Conservation (phyloP, 2,329 filamentous ascomycete species). For the Venturia oleaginea region DNA sequence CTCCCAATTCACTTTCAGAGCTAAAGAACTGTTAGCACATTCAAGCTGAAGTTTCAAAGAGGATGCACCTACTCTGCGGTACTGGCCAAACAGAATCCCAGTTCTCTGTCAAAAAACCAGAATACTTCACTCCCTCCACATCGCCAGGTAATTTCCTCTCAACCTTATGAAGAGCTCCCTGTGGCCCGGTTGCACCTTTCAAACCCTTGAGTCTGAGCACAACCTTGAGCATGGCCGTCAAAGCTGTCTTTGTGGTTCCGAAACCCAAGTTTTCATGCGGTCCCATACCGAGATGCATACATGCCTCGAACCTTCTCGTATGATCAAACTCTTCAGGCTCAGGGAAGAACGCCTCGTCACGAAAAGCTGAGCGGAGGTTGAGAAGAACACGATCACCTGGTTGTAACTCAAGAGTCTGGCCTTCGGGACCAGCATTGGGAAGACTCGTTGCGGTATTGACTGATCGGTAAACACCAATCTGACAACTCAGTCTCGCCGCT, state of each 20-base stretch:
- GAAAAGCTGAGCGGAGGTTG: conserved; percentile 42
- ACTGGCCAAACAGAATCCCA: conserved; percentile 13
- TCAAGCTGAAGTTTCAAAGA: neutral
- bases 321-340: conserved; percentile 53
- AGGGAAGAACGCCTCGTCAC: conserved; percentile 51
- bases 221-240: conserved; percentile 60
- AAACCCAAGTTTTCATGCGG: conserved; percentile 55
- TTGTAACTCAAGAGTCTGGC: conserved; percentile 38
- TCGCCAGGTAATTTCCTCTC: conserved; percentile 20
- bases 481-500: conserved; percentile 58
- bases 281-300: conserved; percentile 56
- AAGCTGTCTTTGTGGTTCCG: conserved; percentile 50
- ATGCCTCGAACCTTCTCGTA: conserved; percentile 52
- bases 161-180: conserved; percentile 61
- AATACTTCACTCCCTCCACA: conserved; percentile 9
- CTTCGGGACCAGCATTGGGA: conserved; percentile 32
- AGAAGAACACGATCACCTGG: conserved; percentile 54
- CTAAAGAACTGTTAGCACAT: conserved; percentile 2
- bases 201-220: conserved; percentile 54
- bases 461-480: conserved; percentile 52
- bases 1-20: conserved; percentile 13
- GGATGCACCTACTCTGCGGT: conserved; percentile 11
- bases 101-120: conserved; percentile 13
- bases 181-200: conserved; percentile 50
- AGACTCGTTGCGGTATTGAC: conserved; percentile 40